Conservation (phyloP, 2,329 filamentous ascomycete species). For the Talaromyces atroroseus region DNA sequence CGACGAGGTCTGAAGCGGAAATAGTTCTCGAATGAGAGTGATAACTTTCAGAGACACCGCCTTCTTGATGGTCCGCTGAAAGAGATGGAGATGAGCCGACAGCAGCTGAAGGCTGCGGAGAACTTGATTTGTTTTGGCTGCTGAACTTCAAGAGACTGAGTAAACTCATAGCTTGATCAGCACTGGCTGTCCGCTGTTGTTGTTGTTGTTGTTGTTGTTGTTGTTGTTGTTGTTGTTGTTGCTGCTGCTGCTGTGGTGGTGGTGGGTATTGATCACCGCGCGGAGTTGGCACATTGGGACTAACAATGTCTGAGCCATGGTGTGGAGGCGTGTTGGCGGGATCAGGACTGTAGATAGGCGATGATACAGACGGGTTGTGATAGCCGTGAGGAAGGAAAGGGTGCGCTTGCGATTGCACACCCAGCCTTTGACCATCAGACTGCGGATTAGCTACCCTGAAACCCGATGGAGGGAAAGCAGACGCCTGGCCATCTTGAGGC, state of each 20-base stretch:
- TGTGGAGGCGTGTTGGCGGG: slow-evolving; percentile 50
- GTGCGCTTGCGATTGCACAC: slow-evolving; percentile 22
- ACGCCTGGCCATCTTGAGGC: slow-evolving; percentile 20
- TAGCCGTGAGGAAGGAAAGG: slow-evolving; percentile 35
- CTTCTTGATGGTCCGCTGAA: slow-evolving; percentile 25
- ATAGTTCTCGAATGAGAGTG: slow-evolving; percentile 34
- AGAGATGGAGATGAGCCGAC: slow-evolving; percentile 22
- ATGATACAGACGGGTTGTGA: slow-evolving; percentile 54
- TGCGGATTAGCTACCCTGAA: slow-evolving; percentile 17
- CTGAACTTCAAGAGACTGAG: slow-evolving; percentile 61
- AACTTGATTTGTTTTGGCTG: slow-evolving; percentile 41
- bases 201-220: slow-evolving; percentile 26
- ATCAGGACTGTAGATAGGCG: slow-evolving; percentile 53
- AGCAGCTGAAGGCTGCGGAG: slow-evolving; percentile 25
- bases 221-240: slow-evolving; percentile 25
- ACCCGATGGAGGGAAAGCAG: slow-evolving; percentile 14
- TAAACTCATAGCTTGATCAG: slow-evolving; percentile 52
- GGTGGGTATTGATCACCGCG: slow-evolving; percentile 26
- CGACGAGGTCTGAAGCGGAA: slow-evolving; percentile 54
- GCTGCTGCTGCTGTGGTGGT: no score
- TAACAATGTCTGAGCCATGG: slow-evolving; percentile 54
- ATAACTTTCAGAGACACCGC: slow-evolving; percentile 17
- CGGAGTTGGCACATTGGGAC: slow-evolving; percentile 47
- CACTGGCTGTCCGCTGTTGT: slow-evolving; percentile 29
- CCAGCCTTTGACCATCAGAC: slow-evolving; percentile 2